Base-by-base conservation (phyloP, 2,329 filamentous ascomycete genomes). In the Aspergillus sp. region DNA sequence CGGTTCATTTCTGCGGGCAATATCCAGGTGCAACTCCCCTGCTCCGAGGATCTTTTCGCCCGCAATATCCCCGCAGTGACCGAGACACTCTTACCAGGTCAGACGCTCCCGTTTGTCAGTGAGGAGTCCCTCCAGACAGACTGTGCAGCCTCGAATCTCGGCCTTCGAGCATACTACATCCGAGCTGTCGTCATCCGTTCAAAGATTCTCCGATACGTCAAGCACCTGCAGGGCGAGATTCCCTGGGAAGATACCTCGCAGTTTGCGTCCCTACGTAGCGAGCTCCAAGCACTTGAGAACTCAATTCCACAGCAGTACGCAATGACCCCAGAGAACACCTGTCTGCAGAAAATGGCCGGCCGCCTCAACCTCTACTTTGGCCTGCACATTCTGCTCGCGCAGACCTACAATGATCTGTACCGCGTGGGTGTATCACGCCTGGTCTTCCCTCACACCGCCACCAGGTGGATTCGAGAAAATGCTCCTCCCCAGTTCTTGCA, bases 11-110 rank as follows among this genome's bases (percentile, higher is more conserved):
- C 50, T n/a, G 50, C 50, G 3, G 17, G 19, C 28, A 31, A 74
- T 30, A 68, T 74, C 58, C 72, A 73, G 49, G 70, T 75, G 15
- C 73, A 75, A 46, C 63, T 75, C 9, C 73, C 73, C 1, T 74
- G 71, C 49, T 67, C 70, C 28, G 72, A 74, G 46, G 65, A 71
- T 6, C 70, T 72, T 38, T 75, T 75, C 56, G 59, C 67, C 4
- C 69, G 72, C 53, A 68, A 73, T 25, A 66, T 65, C 1, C 68
- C 73, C 4, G 72, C 66, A 43, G 60, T 73, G 9, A 75, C 73
- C 3, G 73, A 75, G 54, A 71, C 63, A 41, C 47, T 75, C 13
- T 49, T 11, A 34, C 30, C 19, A 30, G 55, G 55, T n/a, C 19
- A 57, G 25, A 15, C 41, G 6, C 55, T 57, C 48, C 55, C 55